Percentiles rank a stretch among this genome's conserved stretches.
These are phyloP conservation scores for Ascoidea asiatica DNA, from an alignment of 805 yeast genomes.

Conservation along the genomic window DNA sequence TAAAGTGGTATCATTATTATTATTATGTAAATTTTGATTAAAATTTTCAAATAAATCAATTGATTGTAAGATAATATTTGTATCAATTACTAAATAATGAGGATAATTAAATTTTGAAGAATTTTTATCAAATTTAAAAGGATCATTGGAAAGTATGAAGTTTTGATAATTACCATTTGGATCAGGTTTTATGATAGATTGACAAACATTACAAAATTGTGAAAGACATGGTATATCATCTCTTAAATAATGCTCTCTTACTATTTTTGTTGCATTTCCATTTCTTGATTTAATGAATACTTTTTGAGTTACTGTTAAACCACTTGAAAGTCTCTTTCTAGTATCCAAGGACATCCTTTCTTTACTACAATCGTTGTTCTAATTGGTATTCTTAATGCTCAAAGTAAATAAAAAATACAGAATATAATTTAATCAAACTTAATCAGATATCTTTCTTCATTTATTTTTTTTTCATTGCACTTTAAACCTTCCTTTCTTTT, in stretches of 20 bases:
- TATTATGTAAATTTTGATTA: too few relatives aligned
- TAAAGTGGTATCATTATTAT: too few relatives aligned
- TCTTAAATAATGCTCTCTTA: slow-evolving; percentile 87
- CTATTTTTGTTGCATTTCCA: slow-evolving; percentile 84
- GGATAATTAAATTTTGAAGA: too few relatives aligned
- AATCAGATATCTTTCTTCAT: too few relatives aligned
- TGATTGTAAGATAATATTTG: slow-evolving; percentile 77
- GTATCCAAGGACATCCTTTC: slow-evolving; percentile 10
- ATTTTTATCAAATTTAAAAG: slow-evolving; percentile 32
- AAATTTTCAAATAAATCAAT: slow-evolving; percentile 82
- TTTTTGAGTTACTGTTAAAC: slow-evolving; percentile 63
- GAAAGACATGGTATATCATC: slow-evolving; percentile 89
- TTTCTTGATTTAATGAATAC: slow-evolving; percentile 84
- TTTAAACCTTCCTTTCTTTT: too few relatives aligned
- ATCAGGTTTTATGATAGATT: slow-evolving; percentile 38
- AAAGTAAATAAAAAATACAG: too few relatives aligned
- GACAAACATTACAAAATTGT: slow-evolving; percentile 50
- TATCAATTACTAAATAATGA: slow-evolving; percentile 81
- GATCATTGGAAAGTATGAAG: slow-evolving; percentile 51
- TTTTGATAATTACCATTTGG: slow-evolving; percentile 54
- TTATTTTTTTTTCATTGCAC: too few relatives aligned
- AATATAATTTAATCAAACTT: too few relatives aligned
- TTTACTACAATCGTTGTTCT: too few relatives aligned
- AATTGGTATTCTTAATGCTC: too few relatives aligned
- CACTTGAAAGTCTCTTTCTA: slow-evolving; percentile 33